phyloP scores from a whole-genome alignment of 78 protist genomes.

The Pigoraptor vietnamica region DNA sequence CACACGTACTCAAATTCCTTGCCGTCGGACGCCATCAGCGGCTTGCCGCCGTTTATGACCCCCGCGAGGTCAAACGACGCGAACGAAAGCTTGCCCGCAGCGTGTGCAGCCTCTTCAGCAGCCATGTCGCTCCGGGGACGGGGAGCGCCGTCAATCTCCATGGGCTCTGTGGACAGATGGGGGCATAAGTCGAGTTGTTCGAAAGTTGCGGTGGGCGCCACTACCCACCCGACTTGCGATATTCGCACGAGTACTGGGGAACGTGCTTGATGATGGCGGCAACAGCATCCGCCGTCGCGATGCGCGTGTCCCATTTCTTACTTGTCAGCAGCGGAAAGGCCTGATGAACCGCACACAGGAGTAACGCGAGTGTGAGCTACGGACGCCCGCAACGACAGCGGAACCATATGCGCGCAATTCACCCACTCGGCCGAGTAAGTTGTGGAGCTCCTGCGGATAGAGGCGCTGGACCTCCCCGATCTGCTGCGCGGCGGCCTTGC shows the following conservation, averaged over 20 bases:
- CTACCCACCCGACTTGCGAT: background rate
- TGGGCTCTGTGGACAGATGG: background rate
- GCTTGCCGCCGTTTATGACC: conserved; percentile 43
- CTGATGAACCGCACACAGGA: background rate
- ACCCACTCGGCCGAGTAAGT: conserved; percentile 14
- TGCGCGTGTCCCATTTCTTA: conserved; percentile 52
- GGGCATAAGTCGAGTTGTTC: too few relatives aligned
- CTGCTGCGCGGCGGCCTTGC: conserved; percentile 42
- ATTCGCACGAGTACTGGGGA: conserved; percentile 36
- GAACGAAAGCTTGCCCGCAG: conserved; percentile 16
- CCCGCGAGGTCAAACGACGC: conserved; percentile 49
- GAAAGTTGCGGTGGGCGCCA: too few relatives aligned
- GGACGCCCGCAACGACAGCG: background rate
- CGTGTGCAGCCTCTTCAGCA: background rate
- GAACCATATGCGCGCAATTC: too few relatives aligned
- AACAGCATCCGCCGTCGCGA: conserved; percentile 59
- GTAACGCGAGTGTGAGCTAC: background rate
- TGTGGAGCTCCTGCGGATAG: conserved; percentile 30
- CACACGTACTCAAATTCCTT: background rate
- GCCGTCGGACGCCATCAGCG: conserved; percentile 38
- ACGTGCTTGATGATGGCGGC: conserved; percentile 38
- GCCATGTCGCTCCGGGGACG: background rate
- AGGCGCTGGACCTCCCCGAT: conserved; percentile 29
- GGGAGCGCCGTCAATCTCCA: background rate
- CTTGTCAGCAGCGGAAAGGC: background rate